Conservation (phyloP, 2,329 filamentous ascomycete species). For the Arthroderma sp. region DNA sequence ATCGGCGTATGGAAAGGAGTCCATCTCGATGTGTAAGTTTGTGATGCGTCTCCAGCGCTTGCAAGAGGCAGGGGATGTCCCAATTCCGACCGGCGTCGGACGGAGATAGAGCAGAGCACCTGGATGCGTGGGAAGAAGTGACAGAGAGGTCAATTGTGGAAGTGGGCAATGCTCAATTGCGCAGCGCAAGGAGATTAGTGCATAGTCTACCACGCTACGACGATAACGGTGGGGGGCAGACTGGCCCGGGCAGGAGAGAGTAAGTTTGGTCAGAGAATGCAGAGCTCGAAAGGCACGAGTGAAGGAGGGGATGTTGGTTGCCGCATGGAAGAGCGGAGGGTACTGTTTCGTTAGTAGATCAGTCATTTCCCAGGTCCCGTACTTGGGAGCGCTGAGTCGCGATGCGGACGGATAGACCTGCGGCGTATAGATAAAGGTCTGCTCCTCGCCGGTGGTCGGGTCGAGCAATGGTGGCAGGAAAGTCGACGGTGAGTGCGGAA, state of each 20-base stretch:
- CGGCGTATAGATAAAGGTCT: constrained; percentile 70
- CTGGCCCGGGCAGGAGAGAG: constrained; percentile 64
- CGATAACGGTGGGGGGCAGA: constrained; percentile 57
- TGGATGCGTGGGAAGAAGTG: constrained; percentile 62
- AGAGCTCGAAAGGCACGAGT: constrained; percentile 60
- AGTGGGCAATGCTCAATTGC: constrained; percentile 64
- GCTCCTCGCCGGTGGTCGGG: constrained; percentile 62
- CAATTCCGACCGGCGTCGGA: constrained; percentile 56
- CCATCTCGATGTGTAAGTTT: constrained; percentile 59
- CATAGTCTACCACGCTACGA: constrained; percentile 72
- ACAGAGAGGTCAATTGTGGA: constrained; percentile 54
- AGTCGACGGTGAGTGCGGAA: constrained; percentile 65
- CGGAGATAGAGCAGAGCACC: constrained; percentile 66
- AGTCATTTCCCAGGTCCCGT: constrained; percentile 65
- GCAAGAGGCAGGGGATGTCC: constrained; percentile 57
- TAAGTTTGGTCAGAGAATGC: constrained; percentile 59
- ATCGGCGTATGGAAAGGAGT: constrained; percentile 42
- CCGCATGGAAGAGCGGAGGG: constrained; percentile 76
- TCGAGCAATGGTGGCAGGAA: constrained; percentile 78
- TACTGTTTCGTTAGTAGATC: constrained; percentile 78
- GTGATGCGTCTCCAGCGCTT: constrained; percentile 68
- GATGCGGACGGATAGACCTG: constrained; percentile 50
- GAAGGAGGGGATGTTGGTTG: constrained; percentile 77
- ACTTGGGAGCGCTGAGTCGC: constrained; percentile 54
- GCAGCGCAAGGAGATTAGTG: constrained; percentile 74